Base-by-base conservation (phyloP, 345 rosid genomes). In the Carallia brachiata region DNA sequence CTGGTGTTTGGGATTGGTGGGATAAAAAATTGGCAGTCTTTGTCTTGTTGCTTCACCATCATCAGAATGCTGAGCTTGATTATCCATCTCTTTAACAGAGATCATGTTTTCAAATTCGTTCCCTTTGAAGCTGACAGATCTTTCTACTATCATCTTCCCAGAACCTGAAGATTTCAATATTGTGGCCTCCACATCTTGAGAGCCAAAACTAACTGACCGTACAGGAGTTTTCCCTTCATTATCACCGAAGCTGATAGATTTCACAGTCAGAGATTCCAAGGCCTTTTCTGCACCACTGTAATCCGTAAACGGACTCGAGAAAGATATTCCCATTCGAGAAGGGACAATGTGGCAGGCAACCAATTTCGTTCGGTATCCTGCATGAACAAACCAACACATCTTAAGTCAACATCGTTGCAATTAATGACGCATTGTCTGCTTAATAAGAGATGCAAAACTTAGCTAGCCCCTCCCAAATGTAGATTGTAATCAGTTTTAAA, bases 241-340 rank as follows among this genome's bases (percentile, higher is more conserved):
- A 50, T 81, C 90, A 32, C 98, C 99, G 44, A 90, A 84, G 84
- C 90, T 78, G 47, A 92, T 76, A 64, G 99, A 90, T 70, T 87
- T 92, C 3, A 92, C 98, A 0, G 70, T 75, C 70, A 95, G 78
- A 50, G 89, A 90, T 78, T 92, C 98, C 28, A 89, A 73, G 61
- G 79, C 83, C 59, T 68, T 78, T 30, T 92, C 97, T 68, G 80
- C 78, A 66, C 88, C 94, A 66, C 77, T 77, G 70, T 79, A 77
- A 66, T 79, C 79, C 5, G 92, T 74, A 73, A 89, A 86, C 27
- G 90, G 87, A 68, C 84, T 85, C 5, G 98, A 84, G 70, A 80
- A 78, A 58, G 81, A 61, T 60, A 89, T 69, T 52, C 98, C 98
- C 98, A 92, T 95, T 77, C 79, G 69, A 65, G 63, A 70, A 70